These are phyloP conservation scores for Fusarium coicis DNA, from an alignment of 2,329 filamentous ascomycete genomes.

Conservation along the genomic window DNA sequence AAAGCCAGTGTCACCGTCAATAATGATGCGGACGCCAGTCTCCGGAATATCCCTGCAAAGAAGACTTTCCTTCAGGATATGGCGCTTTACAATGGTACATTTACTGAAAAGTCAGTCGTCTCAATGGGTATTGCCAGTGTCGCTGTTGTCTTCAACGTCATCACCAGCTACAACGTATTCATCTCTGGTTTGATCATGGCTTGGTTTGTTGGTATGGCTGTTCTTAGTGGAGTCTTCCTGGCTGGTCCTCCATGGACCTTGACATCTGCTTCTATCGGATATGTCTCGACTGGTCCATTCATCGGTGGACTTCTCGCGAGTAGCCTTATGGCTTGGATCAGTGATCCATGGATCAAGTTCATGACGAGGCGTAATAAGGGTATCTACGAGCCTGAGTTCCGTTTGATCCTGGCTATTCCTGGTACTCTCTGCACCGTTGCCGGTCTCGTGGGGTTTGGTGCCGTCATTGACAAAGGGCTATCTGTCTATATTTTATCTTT, in stretches of 20 bases:
- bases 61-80: neutral
- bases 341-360: constrained; percentile 5
- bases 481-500: constrained; percentile 1
- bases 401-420: neutral
- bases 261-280: constrained; percentile 9
- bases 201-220: constrained; percentile 15
- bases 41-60: neutral
- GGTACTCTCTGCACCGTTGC: neutral
- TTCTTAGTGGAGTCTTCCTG: constrained; percentile 18
- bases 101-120: neutral
- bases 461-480: neutral
- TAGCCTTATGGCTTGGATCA: neutral
- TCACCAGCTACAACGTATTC: constrained; percentile 10
- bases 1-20: too few species aligned
- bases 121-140: constrained; percentile 12
- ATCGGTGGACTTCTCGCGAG: constrained; percentile 12
- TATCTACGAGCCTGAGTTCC: constrained; percentile 21
- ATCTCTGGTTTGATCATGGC: constrained; percentile 7
- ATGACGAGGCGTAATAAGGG: constrained; percentile 11
- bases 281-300: constrained; percentile 3
- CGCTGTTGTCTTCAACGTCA: constrained; percentile 1
- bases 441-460: constrained; percentile 8
- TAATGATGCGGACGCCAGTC: neutral
- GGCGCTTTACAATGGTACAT: constrained; percentile 6
- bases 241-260: constrained; percentile 13